Percentiles rank a stretch among this genome's conserved stretches.
Conservation (phyloP, 148 eudicot genomes). For the Salicornia ramosissima region DNA sequence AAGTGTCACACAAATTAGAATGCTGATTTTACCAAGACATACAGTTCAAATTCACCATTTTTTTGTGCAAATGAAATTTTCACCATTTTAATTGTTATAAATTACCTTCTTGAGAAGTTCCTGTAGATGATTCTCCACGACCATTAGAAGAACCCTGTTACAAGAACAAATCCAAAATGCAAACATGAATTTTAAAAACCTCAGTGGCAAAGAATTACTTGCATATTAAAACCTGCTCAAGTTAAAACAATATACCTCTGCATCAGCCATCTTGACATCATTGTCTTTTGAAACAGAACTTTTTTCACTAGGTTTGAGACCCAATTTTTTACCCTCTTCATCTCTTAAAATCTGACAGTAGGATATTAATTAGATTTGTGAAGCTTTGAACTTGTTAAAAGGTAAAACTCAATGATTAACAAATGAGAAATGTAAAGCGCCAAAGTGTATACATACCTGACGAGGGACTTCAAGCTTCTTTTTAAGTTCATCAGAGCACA, state of each 20-base stretch:
- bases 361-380: background rate
- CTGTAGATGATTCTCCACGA: conserved; percentile 52
- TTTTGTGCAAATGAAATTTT: background rate
- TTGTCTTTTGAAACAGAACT: conserved; percentile 50
- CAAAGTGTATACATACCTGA: conserved; percentile 36
- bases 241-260: conserved; percentile 46
- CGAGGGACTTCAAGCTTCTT: conserved; percentile 84
- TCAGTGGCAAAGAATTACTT: background rate
- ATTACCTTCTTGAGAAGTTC: conserved; percentile 56
- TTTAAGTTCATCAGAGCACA: conserved; percentile 88
- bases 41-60: background rate
- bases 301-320: conserved; percentile 62
- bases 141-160: conserved; percentile 63
- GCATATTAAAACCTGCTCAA: background rate
- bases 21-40: no score
- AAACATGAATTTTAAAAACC: background rate
- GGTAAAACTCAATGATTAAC: background rate
- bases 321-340: conserved; percentile 83
- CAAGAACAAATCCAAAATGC: conserved; percentile 6
- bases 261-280: conserved; percentile 81
- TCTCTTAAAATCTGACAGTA: conserved; percentile 63
- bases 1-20: background rate
- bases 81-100: background rate
- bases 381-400: background rate
- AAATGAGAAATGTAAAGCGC: background rate